Evolutionary conservation across 192 early-diverging fungal species (phyloP).

Genomic region (Dissophora ornata): DNA sequence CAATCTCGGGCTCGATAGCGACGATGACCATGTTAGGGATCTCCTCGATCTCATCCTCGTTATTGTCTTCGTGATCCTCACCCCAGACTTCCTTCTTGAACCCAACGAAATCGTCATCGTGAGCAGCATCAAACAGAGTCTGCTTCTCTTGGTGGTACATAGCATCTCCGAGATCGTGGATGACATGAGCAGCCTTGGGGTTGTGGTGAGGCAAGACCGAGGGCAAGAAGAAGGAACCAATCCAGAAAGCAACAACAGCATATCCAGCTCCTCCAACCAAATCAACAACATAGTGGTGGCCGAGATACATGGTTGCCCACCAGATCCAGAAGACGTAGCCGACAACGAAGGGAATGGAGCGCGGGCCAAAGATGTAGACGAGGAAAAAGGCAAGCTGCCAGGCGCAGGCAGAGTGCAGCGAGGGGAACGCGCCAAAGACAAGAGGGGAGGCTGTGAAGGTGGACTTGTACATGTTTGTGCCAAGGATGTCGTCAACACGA

Average conservation of each 20-base stretch:
- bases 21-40: constrained; percentile 30
- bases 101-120: constrained; percentile 49
- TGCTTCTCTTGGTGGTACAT: constrained; percentile 49
- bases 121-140: constrained; percentile 32
- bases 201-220: constrained; percentile 48
- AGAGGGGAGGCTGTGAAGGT: constrained; percentile 76
- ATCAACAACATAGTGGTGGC: constrained; percentile 81
- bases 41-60: constrained; percentile 18
- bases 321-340: constrained; percentile 79
- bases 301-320: constrained; percentile 84
- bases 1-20: constrained; percentile 27
- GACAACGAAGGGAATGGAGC: constrained; percentile 55
- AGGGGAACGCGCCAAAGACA: constrained; percentile 83
- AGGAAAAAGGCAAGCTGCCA: constrained; percentile 72
- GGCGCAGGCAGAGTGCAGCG: constrained; percentile 78
- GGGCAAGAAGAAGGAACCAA: constrained; percentile 59
- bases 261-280: constrained; percentile 74
- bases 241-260: constrained; percentile 67
- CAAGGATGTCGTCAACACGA: constrained; percentile 75
- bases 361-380: constrained; percentile 58
- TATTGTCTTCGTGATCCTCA: not conserved
- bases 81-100: constrained; percentile 28
- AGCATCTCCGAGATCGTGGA: constrained; percentile 49
- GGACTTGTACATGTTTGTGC: constrained; percentile 67
- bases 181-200: constrained; percentile 42